These are phyloP conservation scores for Tulasnella sp. DNA, from an alignment of 768 basidiomycete species.

Conservation along the genomic window DNA sequence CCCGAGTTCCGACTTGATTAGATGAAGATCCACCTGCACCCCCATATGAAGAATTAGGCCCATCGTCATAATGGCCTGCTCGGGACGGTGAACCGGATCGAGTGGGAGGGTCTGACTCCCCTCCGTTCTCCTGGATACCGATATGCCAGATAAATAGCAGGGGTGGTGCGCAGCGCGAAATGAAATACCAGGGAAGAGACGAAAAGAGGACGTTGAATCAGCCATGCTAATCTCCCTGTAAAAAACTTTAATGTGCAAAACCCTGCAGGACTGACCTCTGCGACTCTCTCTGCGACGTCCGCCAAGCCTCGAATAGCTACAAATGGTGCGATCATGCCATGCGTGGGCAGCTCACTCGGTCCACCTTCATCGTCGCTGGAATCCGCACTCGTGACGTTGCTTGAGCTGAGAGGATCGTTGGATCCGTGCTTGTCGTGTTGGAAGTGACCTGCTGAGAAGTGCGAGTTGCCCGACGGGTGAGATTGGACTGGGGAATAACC, in stretches of 20 bases:
- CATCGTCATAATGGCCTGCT: slow-evolving; percentile 13
- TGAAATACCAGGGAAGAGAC: neutral
- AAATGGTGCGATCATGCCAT: slow-evolving; percentile 81
- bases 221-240: neutral
- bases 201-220: neutral
- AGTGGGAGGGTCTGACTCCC: slow-evolving; percentile 24
- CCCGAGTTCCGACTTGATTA: slow-evolving; percentile 9
- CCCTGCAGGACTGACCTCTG: slow-evolving; percentile 51
- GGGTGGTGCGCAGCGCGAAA: neutral
- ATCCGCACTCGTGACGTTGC: slow-evolving; percentile 68
- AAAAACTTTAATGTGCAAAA: neutral
- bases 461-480: neutral
- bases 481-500: neutral
- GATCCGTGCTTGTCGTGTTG: slow-evolving; percentile 37
- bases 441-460: neutral
- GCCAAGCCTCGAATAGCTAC: slow-evolving; percentile 78
- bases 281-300: slow-evolving; percentile 73
- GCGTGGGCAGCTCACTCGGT: slow-evolving; percentile 53
- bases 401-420: slow-evolving; percentile 55
- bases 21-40: neutral
- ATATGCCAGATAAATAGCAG: slow-evolving; percentile 29
- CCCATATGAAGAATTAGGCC: neutral
- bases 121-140: slow-evolving; percentile 62
- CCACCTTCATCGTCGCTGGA: slow-evolving; percentile 72
- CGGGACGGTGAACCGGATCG: slow-evolving; percentile 29